These are phyloP conservation scores for Botryotinia globosa DNA, from an alignment of 2,329 filamentous ascomycete genomes.

Conservation along the genomic window DNA sequence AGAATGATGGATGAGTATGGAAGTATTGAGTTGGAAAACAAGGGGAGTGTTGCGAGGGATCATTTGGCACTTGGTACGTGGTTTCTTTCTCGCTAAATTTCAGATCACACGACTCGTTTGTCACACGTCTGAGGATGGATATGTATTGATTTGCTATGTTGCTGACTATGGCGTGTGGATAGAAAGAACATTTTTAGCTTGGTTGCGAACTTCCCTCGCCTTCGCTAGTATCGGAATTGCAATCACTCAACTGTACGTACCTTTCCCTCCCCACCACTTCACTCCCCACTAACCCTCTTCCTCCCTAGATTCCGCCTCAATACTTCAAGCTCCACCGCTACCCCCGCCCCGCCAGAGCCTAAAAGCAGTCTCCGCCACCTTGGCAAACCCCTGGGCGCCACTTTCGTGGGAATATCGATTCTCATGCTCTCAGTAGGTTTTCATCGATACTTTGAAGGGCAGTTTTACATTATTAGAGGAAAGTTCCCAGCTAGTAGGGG, in stretches of 20 bases:
- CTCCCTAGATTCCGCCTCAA: constrained; percentile 65
- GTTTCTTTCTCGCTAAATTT: constrained; percentile 18
- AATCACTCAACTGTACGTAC: constrained; percentile 64
- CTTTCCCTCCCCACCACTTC: neutral
- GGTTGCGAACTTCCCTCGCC: constrained; percentile 76
- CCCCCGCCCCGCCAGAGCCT: constrained; percentile 27
- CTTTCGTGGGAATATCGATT: constrained; percentile 74
- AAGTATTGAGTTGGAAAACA: constrained; percentile 75
- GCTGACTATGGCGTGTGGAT: constrained; percentile 7
- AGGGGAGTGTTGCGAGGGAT: constrained; percentile 78
- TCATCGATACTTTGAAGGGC: constrained; percentile 72
- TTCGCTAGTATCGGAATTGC: constrained; percentile 83
- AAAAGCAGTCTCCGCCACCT: constrained; percentile 54
- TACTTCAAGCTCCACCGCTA: constrained; percentile 50
- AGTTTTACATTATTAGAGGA: constrained; percentile 75
- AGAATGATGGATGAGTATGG: constrained; percentile 47
- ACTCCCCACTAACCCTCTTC: neutral
- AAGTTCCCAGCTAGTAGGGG: constrained; percentile 78
- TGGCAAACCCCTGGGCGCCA: constrained; percentile 71
- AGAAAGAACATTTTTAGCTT: constrained; percentile 84
- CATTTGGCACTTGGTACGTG: constrained; percentile 71
- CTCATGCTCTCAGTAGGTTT: constrained; percentile 74
- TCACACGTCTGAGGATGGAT: neutral
- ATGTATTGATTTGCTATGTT: neutral
- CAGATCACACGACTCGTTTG: neutral